These are phyloP conservation scores for Metarhizium guizhouense DNA, from an alignment of 2,329 filamentous ascomycete species.

Conservation along the genomic window DNA sequence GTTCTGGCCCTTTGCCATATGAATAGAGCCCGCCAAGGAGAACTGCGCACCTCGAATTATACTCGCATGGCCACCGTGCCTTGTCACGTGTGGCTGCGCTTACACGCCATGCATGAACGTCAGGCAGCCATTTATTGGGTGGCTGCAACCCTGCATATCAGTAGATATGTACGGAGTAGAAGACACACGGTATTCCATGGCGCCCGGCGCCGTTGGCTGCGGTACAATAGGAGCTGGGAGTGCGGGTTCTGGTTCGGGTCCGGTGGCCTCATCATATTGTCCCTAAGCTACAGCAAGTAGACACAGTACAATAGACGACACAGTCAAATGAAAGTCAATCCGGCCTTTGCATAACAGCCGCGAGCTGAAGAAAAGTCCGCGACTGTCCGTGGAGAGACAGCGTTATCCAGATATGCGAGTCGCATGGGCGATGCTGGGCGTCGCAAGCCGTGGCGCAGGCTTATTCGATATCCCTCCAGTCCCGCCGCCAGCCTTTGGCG, in stretches of 20 bases:
- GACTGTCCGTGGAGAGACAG: background rate
- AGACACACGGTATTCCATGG: background rate
- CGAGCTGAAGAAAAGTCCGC: background rate
- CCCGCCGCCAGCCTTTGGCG: background rate
- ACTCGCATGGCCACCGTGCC: background rate
- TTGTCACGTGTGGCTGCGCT: background rate
- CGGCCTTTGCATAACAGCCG: too few relatives aligned
- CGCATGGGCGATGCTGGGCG: background rate
- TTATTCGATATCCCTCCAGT: background rate
- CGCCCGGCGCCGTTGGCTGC: background rate
- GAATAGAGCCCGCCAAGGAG: too few relatives aligned
- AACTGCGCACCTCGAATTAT: too few relatives aligned
- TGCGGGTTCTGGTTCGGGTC: too few relatives aligned
- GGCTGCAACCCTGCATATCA: background rate
- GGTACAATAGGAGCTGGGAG: too few relatives aligned
- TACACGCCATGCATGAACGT: background rate
- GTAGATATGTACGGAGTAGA: background rate
- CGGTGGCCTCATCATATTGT: too few relatives aligned
- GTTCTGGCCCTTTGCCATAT: background rate
- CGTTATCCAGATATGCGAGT: too few relatives aligned
- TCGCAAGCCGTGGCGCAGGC: background rate
- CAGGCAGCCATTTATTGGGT: background rate
- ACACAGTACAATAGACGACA: too few relatives aligned
- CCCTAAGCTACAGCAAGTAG: too few relatives aligned
- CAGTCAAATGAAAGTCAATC: too few relatives aligned